Conservation (phyloP, 768 basidiomycete species). For the Omphalotus guepiniiformis region DNA sequence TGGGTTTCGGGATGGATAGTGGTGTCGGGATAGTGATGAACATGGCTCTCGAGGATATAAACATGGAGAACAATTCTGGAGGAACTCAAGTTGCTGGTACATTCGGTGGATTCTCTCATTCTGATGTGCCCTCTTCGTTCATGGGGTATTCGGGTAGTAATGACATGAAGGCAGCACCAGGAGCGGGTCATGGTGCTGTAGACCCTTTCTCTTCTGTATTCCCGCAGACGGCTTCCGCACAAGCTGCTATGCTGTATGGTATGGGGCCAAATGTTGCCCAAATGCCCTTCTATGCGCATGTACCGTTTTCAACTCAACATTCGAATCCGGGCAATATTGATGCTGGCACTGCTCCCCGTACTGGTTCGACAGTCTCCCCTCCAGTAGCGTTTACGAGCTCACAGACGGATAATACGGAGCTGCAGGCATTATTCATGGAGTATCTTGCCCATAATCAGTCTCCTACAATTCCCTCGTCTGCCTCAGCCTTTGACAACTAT, state of each 20-base stretch:
- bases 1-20: slow-evolving; percentile 6
- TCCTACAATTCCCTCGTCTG: no score
- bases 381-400: no score
- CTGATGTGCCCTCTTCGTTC: background rate
- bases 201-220: background rate
- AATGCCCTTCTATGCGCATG: background rate
- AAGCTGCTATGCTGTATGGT: slow-evolving; percentile 7
- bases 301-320: background rate
- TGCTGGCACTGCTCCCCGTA: no score
- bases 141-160: background rate
- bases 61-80: background rate
- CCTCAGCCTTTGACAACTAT: no score
- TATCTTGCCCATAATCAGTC: no score
- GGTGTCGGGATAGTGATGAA: slow-evolving; percentile 5
- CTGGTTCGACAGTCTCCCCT: no score
- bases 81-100: background rate
- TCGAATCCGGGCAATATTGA: slow-evolving; percentile 1
- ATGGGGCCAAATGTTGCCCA: background rate
- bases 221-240: slow-evolving; percentile 2
- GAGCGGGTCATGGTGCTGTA: background rate
- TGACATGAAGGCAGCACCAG: slow-evolving; percentile 1
- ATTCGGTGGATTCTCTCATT: background rate
- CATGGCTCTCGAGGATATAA: slow-evolving; percentile 7
- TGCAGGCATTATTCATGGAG: no score
- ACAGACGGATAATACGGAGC: no score